Evolutionary conservation across 306 rosid genomes (phyloP).

Genomic region (Vigna angularis): DNA sequence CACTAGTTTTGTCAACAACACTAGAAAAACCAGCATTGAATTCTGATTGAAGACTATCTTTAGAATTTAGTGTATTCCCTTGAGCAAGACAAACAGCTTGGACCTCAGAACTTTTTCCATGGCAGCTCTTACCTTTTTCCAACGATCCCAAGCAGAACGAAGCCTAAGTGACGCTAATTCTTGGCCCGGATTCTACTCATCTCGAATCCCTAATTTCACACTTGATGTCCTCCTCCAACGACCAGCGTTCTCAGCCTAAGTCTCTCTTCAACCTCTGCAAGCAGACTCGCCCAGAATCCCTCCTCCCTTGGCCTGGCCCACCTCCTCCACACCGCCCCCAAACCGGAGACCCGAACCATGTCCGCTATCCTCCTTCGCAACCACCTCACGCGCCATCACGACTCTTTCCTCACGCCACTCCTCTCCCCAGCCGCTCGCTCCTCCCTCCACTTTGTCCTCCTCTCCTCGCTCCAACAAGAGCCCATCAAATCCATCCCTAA

Average conservation of each 20-base stretch:
- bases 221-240: constrained; percentile 63
- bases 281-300: constrained; percentile 61
- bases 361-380: no score
- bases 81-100: constrained; percentile 35
- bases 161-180: constrained; percentile 53
- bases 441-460: no score
- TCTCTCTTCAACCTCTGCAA: constrained; percentile 68
- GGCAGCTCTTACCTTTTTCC: not conserved
- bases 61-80: constrained; percentile 37
- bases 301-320: constrained; percentile 52
- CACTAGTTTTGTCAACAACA: constrained; percentile 45
- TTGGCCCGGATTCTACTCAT: constrained; percentile 54
- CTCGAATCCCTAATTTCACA: constrained; percentile 68
- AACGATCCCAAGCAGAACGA: constrained; percentile 53
- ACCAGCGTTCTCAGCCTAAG: constrained; percentile 67
- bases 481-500: no score
- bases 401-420: no score
- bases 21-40: constrained; percentile 33
- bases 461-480: no score
- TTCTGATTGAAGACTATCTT: constrained; percentile 43
- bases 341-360: no score
- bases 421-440: no score
- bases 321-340: constrained; percentile 58
- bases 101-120: constrained; percentile 34
- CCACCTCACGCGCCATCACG: no score